Evolutionary conservation across 139 green algal species (phyloP), one percentile per base, ranked within the genome.

Genomic region (Trebouxia sp.): DNA sequence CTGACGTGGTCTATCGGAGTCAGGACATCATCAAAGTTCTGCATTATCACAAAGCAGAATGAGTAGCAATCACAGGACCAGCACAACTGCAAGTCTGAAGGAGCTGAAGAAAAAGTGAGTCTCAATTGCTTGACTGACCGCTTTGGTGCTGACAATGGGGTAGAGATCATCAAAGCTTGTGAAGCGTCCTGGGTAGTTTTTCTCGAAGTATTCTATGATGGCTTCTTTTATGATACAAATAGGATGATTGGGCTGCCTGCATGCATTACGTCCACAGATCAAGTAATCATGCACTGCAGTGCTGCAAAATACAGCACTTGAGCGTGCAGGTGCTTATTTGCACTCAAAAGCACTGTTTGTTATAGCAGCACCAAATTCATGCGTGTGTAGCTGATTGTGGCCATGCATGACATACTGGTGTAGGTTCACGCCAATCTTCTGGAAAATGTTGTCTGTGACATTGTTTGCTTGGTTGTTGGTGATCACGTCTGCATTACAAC

Each of bases 161-260:
- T 90, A 87, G 66, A 98, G 85, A 80, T 98, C 86, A 83, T 99
- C 95, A 82, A 98, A 97, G 37, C 84, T 95, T 22, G 78, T 86
- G 83, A 97, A 99, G 45, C 87, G 78, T n/a, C 84, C 86, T 43
- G 87, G 77, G 51, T 88, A 81, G 11, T 78, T 76, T 30, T 83
- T 51, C 39, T 98, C 90, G 81, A 99, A 98, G 90, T 97, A 98
- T 43, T 94, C 80, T 65, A 98, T 92, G 82, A 99, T 99, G 55
- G 92, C 96, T n/a, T 75, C 82, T 83, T 97, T 98, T 83, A 99
- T 96, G 84, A 98, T 99, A 84, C 92, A 89, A 20, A 99, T 93
- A 6, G 97, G 97, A 87, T 99, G 97, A 75, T 91, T 82, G 0
- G 86, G 85, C 58, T 91, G 89, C 72, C 51, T 83, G 81, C 35